These are phyloP conservation scores for Lepiota brunneoincarnata DNA, from an alignment of 768 basidiomycete species.

Conservation along the genomic window DNA sequence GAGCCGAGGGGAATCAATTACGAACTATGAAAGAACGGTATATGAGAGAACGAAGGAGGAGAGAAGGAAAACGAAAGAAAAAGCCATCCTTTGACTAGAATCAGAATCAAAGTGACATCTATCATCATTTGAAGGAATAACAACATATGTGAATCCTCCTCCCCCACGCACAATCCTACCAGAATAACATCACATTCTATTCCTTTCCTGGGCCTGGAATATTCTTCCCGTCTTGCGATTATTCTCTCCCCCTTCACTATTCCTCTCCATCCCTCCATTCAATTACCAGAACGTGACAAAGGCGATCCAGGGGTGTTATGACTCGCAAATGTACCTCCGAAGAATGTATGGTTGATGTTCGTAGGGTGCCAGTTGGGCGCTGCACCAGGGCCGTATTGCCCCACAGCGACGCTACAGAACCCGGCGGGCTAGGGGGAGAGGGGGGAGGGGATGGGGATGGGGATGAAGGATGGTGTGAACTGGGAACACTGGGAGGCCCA, in stretches of 20 bases:
- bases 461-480: too few relatives aligned
- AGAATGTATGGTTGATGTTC: too few relatives aligned
- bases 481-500: conserved; percentile 13
- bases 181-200: too few relatives aligned
- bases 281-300: conserved; percentile 32
- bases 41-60: conserved; percentile 3
- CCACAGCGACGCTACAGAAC: conserved; percentile 30
- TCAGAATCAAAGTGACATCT: too few relatives aligned
- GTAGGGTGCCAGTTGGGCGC: conserved; percentile 49
- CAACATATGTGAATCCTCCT: too few relatives aligned
- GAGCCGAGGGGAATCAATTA: conserved; percentile 7
- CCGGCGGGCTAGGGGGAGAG: too few relatives aligned
- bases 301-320: conserved; percentile 51
- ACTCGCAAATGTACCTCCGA: conserved; percentile 44
- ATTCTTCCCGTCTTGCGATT: too few relatives aligned
- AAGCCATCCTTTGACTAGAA: not conserved
- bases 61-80: not conserved
- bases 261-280: not conserved
- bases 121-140: too few relatives aligned
- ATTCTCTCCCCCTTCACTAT: not conserved
- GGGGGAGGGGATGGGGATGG: too few relatives aligned
- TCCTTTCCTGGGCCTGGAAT: too few relatives aligned
- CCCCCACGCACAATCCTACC: too few relatives aligned
- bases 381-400: conserved; percentile 28
- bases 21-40: conserved; percentile 13